Evolutionary conservation across 371 early-diverging fungal genomes (phyloP), one percentile per base, ranked within the genome.

Genomic region (Rhizomucor pusillus): DNA sequence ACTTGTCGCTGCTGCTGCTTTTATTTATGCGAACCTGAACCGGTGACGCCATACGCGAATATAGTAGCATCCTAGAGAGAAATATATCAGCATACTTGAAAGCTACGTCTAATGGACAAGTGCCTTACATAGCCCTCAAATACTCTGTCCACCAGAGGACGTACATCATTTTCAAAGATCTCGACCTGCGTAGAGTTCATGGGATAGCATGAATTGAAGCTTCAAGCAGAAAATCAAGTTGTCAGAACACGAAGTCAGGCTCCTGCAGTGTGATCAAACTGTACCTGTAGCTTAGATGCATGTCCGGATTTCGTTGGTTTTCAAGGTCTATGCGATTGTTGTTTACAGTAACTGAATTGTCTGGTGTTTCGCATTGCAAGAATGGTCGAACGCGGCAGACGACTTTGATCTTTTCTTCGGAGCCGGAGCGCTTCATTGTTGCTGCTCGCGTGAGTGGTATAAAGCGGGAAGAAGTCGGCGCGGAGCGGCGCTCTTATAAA

Each of bases 21-120:
- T 46, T 40, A 19, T 43, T n/a, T 16, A 49, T 44, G 18, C 24
- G n/a, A 54, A 61, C 63, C 65, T 37, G 81, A 77, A 0, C 88
- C 88, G 1, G 88, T 88, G 40, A 82, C 84, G 2, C 90, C 90
- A 59, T 89, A 89, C 54, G 82, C 82, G 54, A 90, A 85, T 41
- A 89, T 75, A 3, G 87, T 87, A 0, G 85, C 73, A 37, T 81
- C 67, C 69, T 67, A 12, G 14, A 54, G 13, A 18, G 44, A 37
- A 0, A 45, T 11, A 12, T n/a, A 39, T 25, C 14, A 7, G 40
- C 5, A 29, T 5, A 29, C 7, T 37, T 14, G n/a, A 48, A 46
- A 18, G 14, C 43, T 13, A 12, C 36, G 1, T 6, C 7, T 37
- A 16, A 25, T 49, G 10, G 34, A 2, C 14, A 39, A 12, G 33